A percentile compares a stretch with the other conserved stretches of the same genome.
These are phyloP conservation scores for Cnidoscolus chayamansa DNA, from an alignment of 441 rosid species.

Conservation along the genomic window DNA sequence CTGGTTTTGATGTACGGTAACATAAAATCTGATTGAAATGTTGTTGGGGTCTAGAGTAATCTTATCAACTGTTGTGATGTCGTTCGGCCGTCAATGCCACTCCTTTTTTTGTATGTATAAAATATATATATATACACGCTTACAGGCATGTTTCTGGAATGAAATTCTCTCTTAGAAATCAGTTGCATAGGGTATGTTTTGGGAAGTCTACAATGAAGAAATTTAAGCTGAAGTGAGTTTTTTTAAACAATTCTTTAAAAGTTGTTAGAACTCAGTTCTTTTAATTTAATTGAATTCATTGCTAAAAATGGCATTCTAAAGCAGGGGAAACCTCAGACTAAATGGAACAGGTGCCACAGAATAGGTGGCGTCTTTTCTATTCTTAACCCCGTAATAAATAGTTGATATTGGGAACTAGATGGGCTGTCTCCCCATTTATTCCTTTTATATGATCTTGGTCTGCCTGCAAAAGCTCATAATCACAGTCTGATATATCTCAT, in stretches of 20 bases:
- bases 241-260: too few relatives aligned
- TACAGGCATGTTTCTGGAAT: neutral
- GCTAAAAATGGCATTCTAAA: too few relatives aligned
- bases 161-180: neutral
- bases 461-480: neutral
- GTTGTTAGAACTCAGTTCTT: too few relatives aligned
- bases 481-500: neutral
- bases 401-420: neutral
- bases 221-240: too few relatives aligned
- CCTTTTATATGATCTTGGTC: neutral
- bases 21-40: neutral
- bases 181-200: neutral
- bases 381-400: neutral
- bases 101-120: neutral
- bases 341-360: too few relatives aligned
- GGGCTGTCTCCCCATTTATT: too few relatives aligned
- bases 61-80: neutral
- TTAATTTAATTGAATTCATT: too few relatives aligned
- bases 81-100: too few relatives aligned
- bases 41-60: neutral
- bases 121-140: neutral
- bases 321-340: too few relatives aligned
- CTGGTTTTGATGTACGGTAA: slow-evolving; percentile 9
- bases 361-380: neutral
- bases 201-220: too few relatives aligned